These are phyloP conservation scores for Wallemia ichthyophaga DNA, from an alignment of 1,284 basidiomycete species.

Conservation along the genomic window DNA sequence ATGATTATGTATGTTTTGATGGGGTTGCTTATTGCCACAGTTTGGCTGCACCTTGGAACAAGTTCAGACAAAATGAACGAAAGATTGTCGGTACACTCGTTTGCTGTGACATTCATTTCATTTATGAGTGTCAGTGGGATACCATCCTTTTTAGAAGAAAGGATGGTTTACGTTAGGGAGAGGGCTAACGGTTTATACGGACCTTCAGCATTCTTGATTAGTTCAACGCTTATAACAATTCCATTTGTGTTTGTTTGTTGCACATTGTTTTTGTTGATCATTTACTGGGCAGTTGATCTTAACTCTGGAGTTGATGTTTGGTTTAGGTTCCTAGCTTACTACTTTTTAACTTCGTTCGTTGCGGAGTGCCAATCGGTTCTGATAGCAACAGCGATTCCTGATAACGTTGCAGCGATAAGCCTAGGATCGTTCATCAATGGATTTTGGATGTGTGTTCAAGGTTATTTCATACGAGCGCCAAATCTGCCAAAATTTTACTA, in stretches of 20 bases:
- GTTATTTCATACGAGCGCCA: conserved; percentile 22
- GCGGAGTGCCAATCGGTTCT: conserved; percentile 28
- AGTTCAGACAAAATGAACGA: conserved; percentile 15
- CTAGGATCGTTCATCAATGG: conserved; percentile 28
- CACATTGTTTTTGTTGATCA: conserved; percentile 10
- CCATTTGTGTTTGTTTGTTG: conserved; percentile 17
- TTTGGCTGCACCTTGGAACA: conserved; percentile 25
- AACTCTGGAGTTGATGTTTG: conserved; percentile 22
- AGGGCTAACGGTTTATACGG: conserved; percentile 15
- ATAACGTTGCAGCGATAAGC: conserved; percentile 31
- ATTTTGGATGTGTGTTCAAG: conserved; percentile 26
- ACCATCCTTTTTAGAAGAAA: conserved; percentile 17
- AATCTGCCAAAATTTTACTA: conserved; percentile 29
- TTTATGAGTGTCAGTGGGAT: conserved; percentile 16
- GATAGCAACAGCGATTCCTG: conserved; percentile 24
- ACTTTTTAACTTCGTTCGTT: conserved; percentile 26
- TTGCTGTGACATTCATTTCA: conserved; percentile 26
- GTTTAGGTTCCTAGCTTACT: conserved; percentile 26
- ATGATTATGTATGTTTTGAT: conserved; percentile 28
- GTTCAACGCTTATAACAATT: conserved; percentile 14
- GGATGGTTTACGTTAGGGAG: conserved; percentile 16
- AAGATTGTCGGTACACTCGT: conserved; percentile 19
- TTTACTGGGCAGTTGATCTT: conserved; percentile 20
- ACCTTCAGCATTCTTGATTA: conserved; percentile 10
- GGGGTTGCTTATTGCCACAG: conserved; percentile 26